Evolutionary conservation across 2,329 filamentous ascomycete species (phyloP).

Genomic region (Stachybotrys chartarum): DNA sequence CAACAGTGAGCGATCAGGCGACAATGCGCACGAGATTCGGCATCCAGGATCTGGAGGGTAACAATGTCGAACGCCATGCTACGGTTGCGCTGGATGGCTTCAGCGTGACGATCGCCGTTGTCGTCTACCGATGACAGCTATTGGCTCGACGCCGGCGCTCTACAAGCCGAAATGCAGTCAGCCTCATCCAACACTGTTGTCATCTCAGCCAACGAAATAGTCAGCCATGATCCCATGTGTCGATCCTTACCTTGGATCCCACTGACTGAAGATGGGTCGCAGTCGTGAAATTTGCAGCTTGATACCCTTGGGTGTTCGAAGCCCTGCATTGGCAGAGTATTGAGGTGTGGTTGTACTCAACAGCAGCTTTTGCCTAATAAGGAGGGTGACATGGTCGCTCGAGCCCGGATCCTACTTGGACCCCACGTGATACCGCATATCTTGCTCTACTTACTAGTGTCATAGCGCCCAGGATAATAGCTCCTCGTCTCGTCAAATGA

Average conservation of each 20-base stretch:
- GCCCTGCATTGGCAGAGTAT: not conserved
- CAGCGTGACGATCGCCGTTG: constrained; percentile 43
- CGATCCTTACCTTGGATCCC: constrained; percentile 46
- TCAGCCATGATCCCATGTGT: constrained; percentile 27
- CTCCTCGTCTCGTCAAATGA: not conserved
- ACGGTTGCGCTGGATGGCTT: constrained; percentile 50
- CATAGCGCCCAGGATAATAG: not conserved
- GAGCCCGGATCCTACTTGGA: not conserved
- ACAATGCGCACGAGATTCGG: constrained; percentile 42
- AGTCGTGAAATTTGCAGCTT: too few relatives aligned
- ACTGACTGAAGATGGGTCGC: constrained; percentile 6
- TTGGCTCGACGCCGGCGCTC: constrained; percentile 31
- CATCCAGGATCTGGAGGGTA: constrained; percentile 50
- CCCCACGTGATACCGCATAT: not conserved
- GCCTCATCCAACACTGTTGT: constrained; percentile 40
- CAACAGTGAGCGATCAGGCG: constrained; percentile 30
- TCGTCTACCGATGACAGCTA: constrained; percentile 38
- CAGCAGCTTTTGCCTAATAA: not conserved
- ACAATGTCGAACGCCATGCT: constrained; percentile 43
- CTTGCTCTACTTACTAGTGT: not conserved
- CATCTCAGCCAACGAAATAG: constrained; percentile 31
- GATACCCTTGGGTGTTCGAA: too few relatives aligned
- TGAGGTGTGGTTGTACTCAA: not conserved
- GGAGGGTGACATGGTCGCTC: not conserved
- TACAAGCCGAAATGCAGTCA: constrained; percentile 39